A percentile compares a stretch with the other conserved stretches of the same genome.
Evolutionary conservation across 441 rosid species (phyloP).

Genomic region (Omphalea diandra): DNA sequence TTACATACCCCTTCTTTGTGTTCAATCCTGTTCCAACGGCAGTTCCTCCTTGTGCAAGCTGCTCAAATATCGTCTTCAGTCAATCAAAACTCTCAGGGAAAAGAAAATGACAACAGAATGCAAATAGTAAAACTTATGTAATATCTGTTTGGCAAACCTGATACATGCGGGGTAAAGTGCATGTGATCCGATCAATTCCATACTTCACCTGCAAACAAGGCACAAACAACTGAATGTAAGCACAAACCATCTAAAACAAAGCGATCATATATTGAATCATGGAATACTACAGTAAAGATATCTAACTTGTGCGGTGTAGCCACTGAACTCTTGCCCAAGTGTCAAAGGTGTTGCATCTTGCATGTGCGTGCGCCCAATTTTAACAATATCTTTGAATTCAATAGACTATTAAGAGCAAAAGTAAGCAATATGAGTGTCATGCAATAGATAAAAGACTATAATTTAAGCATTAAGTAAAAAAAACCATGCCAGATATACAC

Average conservation of each 20-base stretch:
- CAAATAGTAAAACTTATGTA: slow-evolving; percentile 4
- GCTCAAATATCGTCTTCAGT: slow-evolving; percentile 32
- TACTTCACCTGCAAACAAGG: slow-evolving; percentile 66
- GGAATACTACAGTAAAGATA: slow-evolving; percentile 12
- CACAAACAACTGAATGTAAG: background rate
- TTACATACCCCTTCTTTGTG: slow-evolving; percentile 87
- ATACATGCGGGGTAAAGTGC: slow-evolving; percentile 83
- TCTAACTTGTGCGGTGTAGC: slow-evolving; percentile 85
- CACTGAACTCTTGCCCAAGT: slow-evolving; percentile 96
- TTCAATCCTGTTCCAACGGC: slow-evolving; percentile 98
- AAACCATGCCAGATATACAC: background rate
- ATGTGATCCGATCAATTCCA: slow-evolving; percentile 42
- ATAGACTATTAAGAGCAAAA: slow-evolving; percentile 42
- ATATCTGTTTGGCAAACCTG: slow-evolving; percentile 53
- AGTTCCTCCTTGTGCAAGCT: slow-evolving; percentile 99
- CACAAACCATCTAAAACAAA: slow-evolving; percentile 10
- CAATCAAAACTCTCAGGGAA: slow-evolving; percentile 30
- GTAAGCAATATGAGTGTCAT: background rate
- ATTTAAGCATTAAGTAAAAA: background rate
- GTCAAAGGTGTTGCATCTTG: slow-evolving; percentile 99
- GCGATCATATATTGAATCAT: background rate
- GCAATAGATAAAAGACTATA: slow-evolving; percentile 3
- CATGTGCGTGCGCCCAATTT: slow-evolving; percentile 98
- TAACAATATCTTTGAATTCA: slow-evolving; percentile 87
- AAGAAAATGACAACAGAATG: slow-evolving; percentile 5